phyloP scores from a whole-genome alignment of 257 asterid species.

The Handroanthus guayacan region DNA sequence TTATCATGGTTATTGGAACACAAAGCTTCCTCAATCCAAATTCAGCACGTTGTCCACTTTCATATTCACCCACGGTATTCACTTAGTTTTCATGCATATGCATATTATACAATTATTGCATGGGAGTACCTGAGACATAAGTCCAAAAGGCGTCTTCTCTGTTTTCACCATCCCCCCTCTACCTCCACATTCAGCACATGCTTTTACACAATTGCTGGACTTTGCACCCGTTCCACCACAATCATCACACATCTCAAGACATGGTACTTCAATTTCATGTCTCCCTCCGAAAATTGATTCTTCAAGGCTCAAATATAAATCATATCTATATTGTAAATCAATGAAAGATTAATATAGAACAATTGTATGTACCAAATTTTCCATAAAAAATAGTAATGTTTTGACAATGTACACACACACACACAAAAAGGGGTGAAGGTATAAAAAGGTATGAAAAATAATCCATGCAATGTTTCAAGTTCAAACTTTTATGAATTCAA shows the following conservation, averaged over 20 bases:
- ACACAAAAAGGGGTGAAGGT: too few species aligned
- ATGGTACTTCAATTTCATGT: slow-evolving; percentile 71
- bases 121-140: slow-evolving; percentile 84
- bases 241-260: slow-evolving; percentile 69
- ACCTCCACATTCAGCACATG: slow-evolving; percentile 80
- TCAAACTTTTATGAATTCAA: slow-evolving; percentile 6
- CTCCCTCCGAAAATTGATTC: slow-evolving; percentile 88
- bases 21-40: slow-evolving; percentile 12
- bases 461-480: background rate
- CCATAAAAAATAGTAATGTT: background rate
- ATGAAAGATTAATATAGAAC: slow-evolving; percentile 23
- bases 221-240: slow-evolving; percentile 95
- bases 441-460: slow-evolving; percentile 3
- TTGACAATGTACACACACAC: background rate
- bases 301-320: slow-evolving; percentile 77
- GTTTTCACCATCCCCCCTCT: slow-evolving; percentile 77
- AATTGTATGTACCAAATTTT: slow-evolving; percentile 20
- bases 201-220: slow-evolving; percentile 65
- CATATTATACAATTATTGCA: slow-evolving; percentile 24
- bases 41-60: slow-evolving; percentile 19
- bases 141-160: slow-evolving; percentile 88
- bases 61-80: background rate
- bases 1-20: slow-evolving; percentile 14
- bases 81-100: slow-evolving; percentile 24
- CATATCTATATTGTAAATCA: slow-evolving; percentile 58